Evolutionary conservation across 192 early-diverging fungal genomes (phyloP), one percentile per base, ranked within the genome.

Genomic region (Gorgonomyces haynaldii): DNA sequence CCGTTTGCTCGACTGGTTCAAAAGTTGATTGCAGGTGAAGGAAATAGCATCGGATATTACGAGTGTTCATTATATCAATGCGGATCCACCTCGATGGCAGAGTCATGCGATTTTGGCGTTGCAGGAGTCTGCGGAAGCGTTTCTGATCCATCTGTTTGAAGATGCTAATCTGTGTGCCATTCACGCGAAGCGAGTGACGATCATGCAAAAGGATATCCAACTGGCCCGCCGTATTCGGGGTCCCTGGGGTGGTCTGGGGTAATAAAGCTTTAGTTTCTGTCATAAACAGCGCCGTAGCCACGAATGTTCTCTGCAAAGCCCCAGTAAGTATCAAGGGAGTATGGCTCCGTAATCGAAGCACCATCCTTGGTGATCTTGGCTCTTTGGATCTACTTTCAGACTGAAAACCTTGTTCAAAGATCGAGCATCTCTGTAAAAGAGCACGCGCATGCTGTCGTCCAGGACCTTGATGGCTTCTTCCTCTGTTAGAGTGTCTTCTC

Each of bases 341-440:
- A 88, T 41, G 95, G 89, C 45, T 85, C 89, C 13, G 80, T 84
- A 53, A 96, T 85, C 37, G 79, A 76, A 26, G 86, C 69, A 36
- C 95, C 92, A 28, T 68, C 58, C 13, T 69, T 79, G 12, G 84
- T 93, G 54, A 96, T 79, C 56, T 81, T 98, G 15, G 89, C 92
- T 28, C 84, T 71, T 81, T 89, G 86, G 59, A 91, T 77, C 86
- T 90, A 56, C n/a, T 16, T 17, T 17, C 16, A 29, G 1, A 37
- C 4, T n/a, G 0, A 19, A 10, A 64, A 90, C 85, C 75, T 83
- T 91, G 73, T 96, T 95, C 62, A 89, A 58, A 42, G 86, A 80
- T 62, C 89, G 66, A 34, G 88, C 86, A 63, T 98, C 95, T 63
- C 95, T 77, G 79, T 93, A 96, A 54, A 77, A 92, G 49, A 96